Evolutionary conservation across 2,329 filamentous ascomycete genomes (phyloP).

Genomic region (Davidsoniella neocaledoniae): DNA sequence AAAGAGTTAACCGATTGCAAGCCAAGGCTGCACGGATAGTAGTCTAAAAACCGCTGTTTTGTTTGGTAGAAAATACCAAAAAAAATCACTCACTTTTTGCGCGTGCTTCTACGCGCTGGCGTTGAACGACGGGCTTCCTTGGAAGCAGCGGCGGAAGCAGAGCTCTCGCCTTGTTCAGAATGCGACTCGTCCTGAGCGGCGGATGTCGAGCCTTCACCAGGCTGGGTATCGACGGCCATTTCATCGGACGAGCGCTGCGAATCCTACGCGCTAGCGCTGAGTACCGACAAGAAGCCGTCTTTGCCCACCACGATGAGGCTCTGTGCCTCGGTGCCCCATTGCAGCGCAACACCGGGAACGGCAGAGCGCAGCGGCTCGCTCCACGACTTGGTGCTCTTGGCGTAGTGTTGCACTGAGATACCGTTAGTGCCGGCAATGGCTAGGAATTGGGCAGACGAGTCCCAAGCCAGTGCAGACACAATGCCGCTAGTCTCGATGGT

Average conservation of each 20-base stretch:
- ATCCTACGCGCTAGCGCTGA: slow-evolving; percentile 35
- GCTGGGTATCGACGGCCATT: not conserved
- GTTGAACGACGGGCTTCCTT: too few relatives aligned
- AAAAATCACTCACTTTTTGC: too few relatives aligned
- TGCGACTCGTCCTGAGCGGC: not conserved
- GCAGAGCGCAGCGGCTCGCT: slow-evolving; percentile 67
- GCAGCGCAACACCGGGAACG: slow-evolving; percentile 52
- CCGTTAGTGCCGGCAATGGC: slow-evolving; percentile 66
- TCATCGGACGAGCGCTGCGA: slow-evolving; percentile 11
- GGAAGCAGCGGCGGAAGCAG: too few relatives aligned
- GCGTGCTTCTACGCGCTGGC: too few relatives aligned
- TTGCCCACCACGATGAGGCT: slow-evolving; percentile 58
- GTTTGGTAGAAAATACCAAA: too few relatives aligned
- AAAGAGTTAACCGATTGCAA: too few relatives aligned
- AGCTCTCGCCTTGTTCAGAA: too few relatives aligned
- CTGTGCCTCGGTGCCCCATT: slow-evolving; percentile 62
- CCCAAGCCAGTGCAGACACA: slow-evolving; percentile 69
- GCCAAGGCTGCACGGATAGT: too few relatives aligned
- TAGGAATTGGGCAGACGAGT: slow-evolving; percentile 88
- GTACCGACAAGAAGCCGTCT: slow-evolving; percentile 58
- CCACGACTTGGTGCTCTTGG: slow-evolving; percentile 77
- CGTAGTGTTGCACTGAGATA: slow-evolving; percentile 76
- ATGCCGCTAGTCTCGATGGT: slow-evolving; percentile 68
- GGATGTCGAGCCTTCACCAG: not conserved
- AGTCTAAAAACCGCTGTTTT: too few relatives aligned